These are phyloP conservation scores for Moniliophthora roreri DNA, from an alignment of 1,284 basidiomycete species.

Conservation along the genomic window DNA sequence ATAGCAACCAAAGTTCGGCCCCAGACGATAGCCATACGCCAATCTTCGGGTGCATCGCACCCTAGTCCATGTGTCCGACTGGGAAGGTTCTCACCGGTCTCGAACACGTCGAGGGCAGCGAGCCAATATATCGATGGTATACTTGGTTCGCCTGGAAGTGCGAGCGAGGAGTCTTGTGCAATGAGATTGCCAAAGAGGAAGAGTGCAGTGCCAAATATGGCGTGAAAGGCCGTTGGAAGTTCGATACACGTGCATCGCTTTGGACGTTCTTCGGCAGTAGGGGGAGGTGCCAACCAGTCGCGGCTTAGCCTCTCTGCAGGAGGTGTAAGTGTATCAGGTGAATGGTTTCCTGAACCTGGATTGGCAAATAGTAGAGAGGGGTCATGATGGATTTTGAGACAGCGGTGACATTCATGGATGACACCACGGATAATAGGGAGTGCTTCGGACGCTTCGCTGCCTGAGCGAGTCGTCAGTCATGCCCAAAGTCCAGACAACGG, in stretches of 20 bases:
- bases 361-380: slow-evolving; percentile 48
- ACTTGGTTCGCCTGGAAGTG: slow-evolving; percentile 52
- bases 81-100: slow-evolving; percentile 61
- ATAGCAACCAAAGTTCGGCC: slow-evolving; percentile 60
- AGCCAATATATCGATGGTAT: slow-evolving; percentile 58
- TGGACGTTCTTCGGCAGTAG: background rate
- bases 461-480: slow-evolving; percentile 26
- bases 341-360: slow-evolving; percentile 13
- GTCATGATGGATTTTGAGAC: slow-evolving; percentile 51
- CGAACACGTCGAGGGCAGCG: slow-evolving; percentile 63
- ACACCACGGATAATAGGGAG: slow-evolving; percentile 58
- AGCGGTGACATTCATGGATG: slow-evolving; percentile 64
- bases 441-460: slow-evolving; percentile 45
- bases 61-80: slow-evolving; percentile 38
- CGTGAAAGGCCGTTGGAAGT: slow-evolving; percentile 61
- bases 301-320: slow-evolving; percentile 29
- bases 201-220: slow-evolving; percentile 59
- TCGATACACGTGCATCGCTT: slow-evolving; percentile 40
- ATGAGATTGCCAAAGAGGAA: slow-evolving; percentile 62
- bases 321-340: slow-evolving; percentile 25
- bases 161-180: slow-evolving; percentile 46
- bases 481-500: slow-evolving; percentile 24
- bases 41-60: slow-evolving; percentile 46
- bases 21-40: slow-evolving; percentile 67
- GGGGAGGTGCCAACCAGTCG: slow-evolving; percentile 25